Conservation (phyloP, 2,329 filamentous ascomycete species). For the Xenoacremonium recifei region DNA sequence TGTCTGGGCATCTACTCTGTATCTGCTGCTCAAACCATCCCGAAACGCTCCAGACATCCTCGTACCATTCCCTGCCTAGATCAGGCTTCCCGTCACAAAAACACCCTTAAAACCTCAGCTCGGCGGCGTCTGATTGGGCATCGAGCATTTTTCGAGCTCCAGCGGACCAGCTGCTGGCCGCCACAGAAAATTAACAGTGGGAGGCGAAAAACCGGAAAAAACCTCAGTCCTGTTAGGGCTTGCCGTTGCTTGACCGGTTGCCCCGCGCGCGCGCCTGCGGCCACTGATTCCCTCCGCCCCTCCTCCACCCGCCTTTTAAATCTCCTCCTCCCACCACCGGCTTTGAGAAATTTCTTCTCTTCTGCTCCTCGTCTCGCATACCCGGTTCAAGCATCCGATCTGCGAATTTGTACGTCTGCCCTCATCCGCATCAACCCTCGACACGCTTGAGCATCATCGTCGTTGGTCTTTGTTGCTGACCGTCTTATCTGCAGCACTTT, state of each 20-base stretch:
- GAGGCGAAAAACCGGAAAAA: slow-evolving; percentile 25
- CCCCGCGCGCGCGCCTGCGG: slow-evolving; percentile 32
- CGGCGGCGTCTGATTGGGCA: slow-evolving; percentile 16
- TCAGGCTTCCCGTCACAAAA: slow-evolving; percentile 7
- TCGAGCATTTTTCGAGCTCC: not conserved
- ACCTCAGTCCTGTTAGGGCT: slow-evolving; percentile 36
- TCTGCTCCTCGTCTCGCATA: slow-evolving; percentile 44
- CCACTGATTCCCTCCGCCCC: slow-evolving; percentile 26
- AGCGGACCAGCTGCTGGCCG: not conserved
- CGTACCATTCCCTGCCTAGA: slow-evolving; percentile 19
- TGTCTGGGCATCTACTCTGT: too few species aligned
- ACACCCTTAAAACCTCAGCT: too few species aligned
- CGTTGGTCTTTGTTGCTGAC: slow-evolving; percentile 15
- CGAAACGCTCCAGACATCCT: slow-evolving; percentile 3
- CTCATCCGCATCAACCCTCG: slow-evolving; percentile 9
- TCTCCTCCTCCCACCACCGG: slow-evolving; percentile 36
- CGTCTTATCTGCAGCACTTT: slow-evolving; percentile 19
- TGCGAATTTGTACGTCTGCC: slow-evolving; percentile 37
- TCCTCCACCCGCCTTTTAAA: slow-evolving; percentile 36
- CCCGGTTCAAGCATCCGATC: slow-evolving; percentile 44
- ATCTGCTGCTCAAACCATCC: not conserved
- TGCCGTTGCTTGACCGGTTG: slow-evolving; percentile 29
- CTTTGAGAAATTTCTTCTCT: slow-evolving; percentile 35
- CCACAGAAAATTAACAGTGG: slow-evolving; percentile 16
- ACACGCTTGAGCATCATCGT: slow-evolving; percentile 6